These are phyloP conservation scores for Hypoxylon sp. DNA, from an alignment of 2,329 filamentous ascomycete species.

Conservation along the genomic window DNA sequence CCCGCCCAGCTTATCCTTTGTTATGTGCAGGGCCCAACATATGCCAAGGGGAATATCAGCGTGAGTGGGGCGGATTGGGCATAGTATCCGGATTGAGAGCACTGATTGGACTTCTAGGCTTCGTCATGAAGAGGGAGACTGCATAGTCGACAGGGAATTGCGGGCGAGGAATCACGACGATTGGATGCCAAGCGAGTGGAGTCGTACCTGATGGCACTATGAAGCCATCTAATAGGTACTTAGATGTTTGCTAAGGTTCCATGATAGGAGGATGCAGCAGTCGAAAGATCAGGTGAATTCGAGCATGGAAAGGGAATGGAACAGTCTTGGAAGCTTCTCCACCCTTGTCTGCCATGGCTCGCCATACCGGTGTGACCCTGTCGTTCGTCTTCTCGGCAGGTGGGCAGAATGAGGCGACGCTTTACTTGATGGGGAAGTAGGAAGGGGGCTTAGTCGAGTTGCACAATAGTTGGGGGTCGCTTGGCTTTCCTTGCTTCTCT, in stretches of 20 bases:
- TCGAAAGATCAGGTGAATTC: constrained; percentile 4
- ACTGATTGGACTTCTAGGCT: constrained; percentile 28
- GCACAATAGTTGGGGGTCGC: no score
- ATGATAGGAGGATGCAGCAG: constrained; percentile 15
- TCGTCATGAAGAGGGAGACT: constrained; percentile 23
- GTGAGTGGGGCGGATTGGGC: constrained; percentile 26
- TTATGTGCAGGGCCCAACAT: constrained; percentile 19
- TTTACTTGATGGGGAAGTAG: constrained; percentile 29
- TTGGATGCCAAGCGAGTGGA: constrained; percentile 31
- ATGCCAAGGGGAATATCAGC: constrained; percentile 31
- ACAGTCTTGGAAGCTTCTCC: constrained; percentile 19
- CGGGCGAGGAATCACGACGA: constrained; percentile 24
- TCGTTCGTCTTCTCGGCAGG: constrained; percentile 29
- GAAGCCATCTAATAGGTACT: constrained; percentile 15
- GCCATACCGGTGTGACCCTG: constrained; percentile 21
- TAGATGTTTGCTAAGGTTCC: constrained; percentile 4
- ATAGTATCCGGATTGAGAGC: constrained; percentile 18
- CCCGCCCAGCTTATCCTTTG: constrained; percentile 22
- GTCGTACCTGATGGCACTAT: constrained; percentile 20
- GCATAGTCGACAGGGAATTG: constrained; percentile 17
- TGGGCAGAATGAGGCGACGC: constrained; percentile 30
- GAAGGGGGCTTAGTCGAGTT: constrained; percentile 17
- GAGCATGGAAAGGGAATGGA: constrained; percentile 11
- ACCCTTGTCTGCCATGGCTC: constrained; percentile 15
- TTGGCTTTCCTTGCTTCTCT: no score